Evolutionary conservation across 495 filamentous ascomycete genomes (phyloP).

Genomic region (Annulohypoxylon bovei): DNA sequence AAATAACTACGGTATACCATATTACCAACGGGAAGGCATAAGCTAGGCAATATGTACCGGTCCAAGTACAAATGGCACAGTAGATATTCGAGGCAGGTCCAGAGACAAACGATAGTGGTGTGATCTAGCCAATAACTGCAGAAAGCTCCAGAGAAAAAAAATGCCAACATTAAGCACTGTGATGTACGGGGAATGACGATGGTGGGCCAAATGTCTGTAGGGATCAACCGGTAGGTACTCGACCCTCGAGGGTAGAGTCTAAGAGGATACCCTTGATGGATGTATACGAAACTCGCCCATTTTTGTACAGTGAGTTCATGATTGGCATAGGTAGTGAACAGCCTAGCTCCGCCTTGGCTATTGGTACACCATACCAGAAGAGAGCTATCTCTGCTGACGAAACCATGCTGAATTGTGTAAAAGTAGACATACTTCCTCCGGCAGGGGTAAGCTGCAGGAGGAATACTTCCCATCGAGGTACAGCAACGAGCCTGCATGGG

Average conservation of each 20-base stretch:
- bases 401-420: slow-evolving; percentile 31
- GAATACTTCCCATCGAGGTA: slow-evolving; percentile 37
- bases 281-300: slow-evolving; percentile 39
- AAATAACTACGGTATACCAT: slow-evolving; percentile 38
- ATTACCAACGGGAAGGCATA: slow-evolving; percentile 40
- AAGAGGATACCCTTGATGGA: slow-evolving; percentile 34
- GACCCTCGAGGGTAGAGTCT: slow-evolving; percentile 40
- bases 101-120: slow-evolving; percentile 40
- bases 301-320: slow-evolving; percentile 41
- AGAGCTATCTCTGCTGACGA: slow-evolving; percentile 39
- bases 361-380: slow-evolving; percentile 37
- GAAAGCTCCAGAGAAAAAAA: slow-evolving; percentile 37
- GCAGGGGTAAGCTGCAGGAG: slow-evolving; percentile 37
- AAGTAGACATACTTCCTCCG: slow-evolving; percentile 36
- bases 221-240: slow-evolving; percentile 44
- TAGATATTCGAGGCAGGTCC: slow-evolving; percentile 34
- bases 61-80: slow-evolving; percentile 39
- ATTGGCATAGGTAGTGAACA: slow-evolving; percentile 35
- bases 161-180: slow-evolving; percentile 43
- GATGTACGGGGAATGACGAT: slow-evolving; percentile 44
- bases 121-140: slow-evolving; percentile 42
- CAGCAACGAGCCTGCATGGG: slow-evolving; percentile 40
- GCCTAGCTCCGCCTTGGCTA: slow-evolving; percentile 41
- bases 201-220: slow-evolving; percentile 40
- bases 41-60: slow-evolving; percentile 41